Evolutionary conservation across 768 basidiomycete genomes (phyloP).

Genomic region (Pulveroboletus frians): DNA sequence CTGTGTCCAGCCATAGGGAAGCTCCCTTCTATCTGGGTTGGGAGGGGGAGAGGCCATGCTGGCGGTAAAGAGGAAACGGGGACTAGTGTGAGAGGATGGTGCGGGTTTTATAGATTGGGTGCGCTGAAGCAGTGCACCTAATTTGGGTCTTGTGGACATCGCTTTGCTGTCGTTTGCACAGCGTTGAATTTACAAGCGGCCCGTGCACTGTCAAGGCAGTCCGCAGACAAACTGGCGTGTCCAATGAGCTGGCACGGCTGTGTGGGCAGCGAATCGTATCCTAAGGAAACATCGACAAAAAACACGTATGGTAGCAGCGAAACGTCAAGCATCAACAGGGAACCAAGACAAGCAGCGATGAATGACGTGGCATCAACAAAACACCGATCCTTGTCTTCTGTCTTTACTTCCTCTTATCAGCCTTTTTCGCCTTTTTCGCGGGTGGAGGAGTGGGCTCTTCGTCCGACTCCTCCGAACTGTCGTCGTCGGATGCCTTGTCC

Average conservation of each 20-base stretch:
- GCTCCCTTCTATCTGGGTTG: constrained; percentile 51
- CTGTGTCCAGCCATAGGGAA: constrained; percentile 64
- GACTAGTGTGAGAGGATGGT: constrained; percentile 21
- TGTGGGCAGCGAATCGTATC: constrained; percentile 9
- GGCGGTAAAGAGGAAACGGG: constrained; percentile 6
- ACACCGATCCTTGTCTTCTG: constrained; percentile 4
- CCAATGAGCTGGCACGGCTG: not conserved
- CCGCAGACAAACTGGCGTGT: not conserved
- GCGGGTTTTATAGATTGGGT: constrained; percentile 21
- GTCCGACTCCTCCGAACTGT: constrained; percentile 24
- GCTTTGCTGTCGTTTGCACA: constrained; percentile 32
- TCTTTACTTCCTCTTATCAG: constrained; percentile 23
- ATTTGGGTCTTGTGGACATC: constrained; percentile 25
- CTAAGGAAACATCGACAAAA: constrained; percentile 28
- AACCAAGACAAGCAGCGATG: constrained; percentile 3
- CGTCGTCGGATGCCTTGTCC: constrained; percentile 20
- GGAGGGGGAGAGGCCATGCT: constrained; percentile 44
- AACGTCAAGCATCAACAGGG: constrained; percentile 7
- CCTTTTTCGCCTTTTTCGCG: constrained; percentile 28
- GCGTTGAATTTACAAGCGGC: constrained; percentile 12
- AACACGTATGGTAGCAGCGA: constrained; percentile 22
- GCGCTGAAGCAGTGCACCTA: constrained; percentile 13
- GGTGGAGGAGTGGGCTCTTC: constrained; percentile 26
- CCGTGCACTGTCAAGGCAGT: constrained; percentile 10
- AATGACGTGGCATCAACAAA: constrained; percentile 5